Evolutionary conservation across 495 filamentous ascomycete species (phyloP), one percentile per base, ranked within the genome.

Genomic region (Neurospora sp.): DNA sequence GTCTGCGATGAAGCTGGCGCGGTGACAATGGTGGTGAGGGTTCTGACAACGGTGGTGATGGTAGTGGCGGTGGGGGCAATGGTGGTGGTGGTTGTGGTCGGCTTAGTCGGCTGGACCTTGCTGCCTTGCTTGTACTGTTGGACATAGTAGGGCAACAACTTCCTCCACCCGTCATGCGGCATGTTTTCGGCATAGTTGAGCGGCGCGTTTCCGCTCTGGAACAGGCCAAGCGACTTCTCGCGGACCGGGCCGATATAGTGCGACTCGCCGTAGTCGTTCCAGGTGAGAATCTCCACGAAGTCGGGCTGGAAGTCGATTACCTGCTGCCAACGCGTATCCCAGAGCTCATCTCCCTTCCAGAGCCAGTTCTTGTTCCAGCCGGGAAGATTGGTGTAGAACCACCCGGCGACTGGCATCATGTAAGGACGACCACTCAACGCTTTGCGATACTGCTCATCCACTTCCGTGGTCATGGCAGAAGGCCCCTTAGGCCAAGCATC

Each of bases 201-300:
- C 8, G 78, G 78, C 37, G 78, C 78, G 11, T 39, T 46, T 11
- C 40, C 66, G 4, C 44, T n/a, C 10, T 18, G 14, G 38, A 79
- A 78, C 20, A 78, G 40, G 5, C 72, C 77, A 37, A 76, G 39
- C 66, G 73, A 69, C 69, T 77, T 78, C 16, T 75, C 75, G 77
- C 79, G 80, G 31, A 83, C 72, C 23, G 84, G 83, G 1, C 83
- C 83, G 37, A 88, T 83, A 77, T 88, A 88, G 75, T 90, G 88
- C 39, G 86, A 88, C 79, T 92, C 90, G 72, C 89, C 89, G 73
- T 87, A 92, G 75, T 92, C 90, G 73, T 92, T 93, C 91, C 90
- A 92, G 42, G 88, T 90, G 70, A 93, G 81, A 38, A 91, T 89
- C 80, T 91, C 84, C 18, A 91, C 83, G 72, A 88, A 90, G 4